Evolutionary conservation across 2,329 filamentous ascomycete species (phyloP).

Genomic region (Botrytis fragariae): DNA sequence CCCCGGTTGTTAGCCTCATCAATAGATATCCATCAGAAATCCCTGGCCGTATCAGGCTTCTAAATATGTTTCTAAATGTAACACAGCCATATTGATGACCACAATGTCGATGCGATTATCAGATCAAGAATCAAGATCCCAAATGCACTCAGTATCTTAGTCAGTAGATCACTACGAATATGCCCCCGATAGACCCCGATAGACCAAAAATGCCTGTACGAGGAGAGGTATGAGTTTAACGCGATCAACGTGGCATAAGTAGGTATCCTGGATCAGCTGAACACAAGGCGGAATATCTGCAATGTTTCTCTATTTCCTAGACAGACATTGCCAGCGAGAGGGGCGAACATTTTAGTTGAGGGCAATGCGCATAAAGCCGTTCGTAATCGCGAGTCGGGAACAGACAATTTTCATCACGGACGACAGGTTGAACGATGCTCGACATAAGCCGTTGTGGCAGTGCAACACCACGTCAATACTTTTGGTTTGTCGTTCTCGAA

Average conservation of each 20-base stretch:
- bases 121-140: constrained; percentile 12
- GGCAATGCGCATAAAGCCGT: constrained; percentile 18
- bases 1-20: neutral
- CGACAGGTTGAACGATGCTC: constrained; percentile 18
- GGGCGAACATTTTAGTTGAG: neutral
- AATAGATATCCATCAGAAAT: neutral
- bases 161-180: neutral
- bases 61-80: constrained; percentile 3
- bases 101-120: neutral
- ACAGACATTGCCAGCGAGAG: neutral
- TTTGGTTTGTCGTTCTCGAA: neutral
- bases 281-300: neutral
- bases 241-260: constrained; percentile 16
- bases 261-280: constrained; percentile 16
- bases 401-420: constrained; percentile 17
- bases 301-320: constrained; percentile 14
- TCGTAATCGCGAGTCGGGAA: constrained; percentile 13
- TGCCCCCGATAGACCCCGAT: neutral
- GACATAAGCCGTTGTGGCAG: constrained; percentile 15
- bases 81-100: neutral
- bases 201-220: neutral
- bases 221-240: constrained; percentile 7
- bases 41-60: constrained; percentile 14
- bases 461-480: constrained; percentile 18
- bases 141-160: neutral